Conservation (phyloP, 768 basidiomycete genomes). For the Russula virescens region DNA sequence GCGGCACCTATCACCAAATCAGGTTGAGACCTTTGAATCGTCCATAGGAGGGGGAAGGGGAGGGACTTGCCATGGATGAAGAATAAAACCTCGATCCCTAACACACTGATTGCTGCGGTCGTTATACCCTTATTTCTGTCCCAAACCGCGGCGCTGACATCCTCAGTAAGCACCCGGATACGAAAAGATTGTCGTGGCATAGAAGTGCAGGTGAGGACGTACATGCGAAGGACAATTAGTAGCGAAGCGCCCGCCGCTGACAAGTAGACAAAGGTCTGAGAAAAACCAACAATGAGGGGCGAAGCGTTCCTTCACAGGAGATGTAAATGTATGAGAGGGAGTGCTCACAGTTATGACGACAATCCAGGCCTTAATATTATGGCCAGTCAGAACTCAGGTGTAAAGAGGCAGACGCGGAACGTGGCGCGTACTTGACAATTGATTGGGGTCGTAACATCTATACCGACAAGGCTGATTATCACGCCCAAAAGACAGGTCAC, state of each 20-base stretch:
- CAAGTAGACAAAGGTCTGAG: not conserved
- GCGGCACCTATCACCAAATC: not conserved
- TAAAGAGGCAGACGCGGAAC: not conserved
- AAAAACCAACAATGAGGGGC: not conserved
- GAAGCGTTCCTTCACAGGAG: not conserved
- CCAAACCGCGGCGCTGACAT: slow-evolving; percentile 6
- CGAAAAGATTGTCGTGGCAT: not conserved
- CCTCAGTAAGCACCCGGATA: not conserved
- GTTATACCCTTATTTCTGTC: not conserved
- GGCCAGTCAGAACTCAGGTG: not conserved
- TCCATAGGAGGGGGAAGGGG: too few species aligned
- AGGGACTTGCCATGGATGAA: slow-evolving; percentile 2
- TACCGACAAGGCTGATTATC: not conserved
- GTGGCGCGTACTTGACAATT: slow-evolving; percentile 11
- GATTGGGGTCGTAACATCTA: not conserved
- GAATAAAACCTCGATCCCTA: not conserved
- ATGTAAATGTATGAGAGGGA: not conserved
- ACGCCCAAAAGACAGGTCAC: not conserved
- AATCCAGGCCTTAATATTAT: not conserved
- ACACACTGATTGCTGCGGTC: not conserved
- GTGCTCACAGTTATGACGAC: not conserved
- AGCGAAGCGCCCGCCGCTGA: not conserved
- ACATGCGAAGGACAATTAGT: slow-evolving; percentile 11
- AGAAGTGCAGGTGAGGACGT: not conserved
- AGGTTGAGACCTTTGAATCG: too few species aligned